Evolutionary conservation across 495 filamentous ascomycete species (phyloP).

Genomic region (Cercophora scortea): DNA sequence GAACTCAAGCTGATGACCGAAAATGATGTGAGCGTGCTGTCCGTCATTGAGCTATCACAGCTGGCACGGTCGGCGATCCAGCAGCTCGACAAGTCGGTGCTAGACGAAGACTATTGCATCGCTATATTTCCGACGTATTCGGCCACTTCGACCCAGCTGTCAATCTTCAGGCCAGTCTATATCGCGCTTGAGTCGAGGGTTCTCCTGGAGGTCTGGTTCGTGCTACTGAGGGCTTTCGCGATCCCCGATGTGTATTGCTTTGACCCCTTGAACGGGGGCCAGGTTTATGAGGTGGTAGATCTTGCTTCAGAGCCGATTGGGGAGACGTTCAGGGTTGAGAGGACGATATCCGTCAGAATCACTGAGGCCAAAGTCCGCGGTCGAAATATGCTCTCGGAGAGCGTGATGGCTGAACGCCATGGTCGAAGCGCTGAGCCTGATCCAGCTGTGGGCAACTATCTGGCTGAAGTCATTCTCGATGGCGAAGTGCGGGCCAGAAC

Average conservation of each 20-base stretch:
- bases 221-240: conserved; percentile 83
- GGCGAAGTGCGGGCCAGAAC: conserved; percentile 83
- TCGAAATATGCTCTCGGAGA: conserved; percentile 19
- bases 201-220: conserved; percentile 94
- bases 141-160: conserved; percentile 52
- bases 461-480: conserved; percentile 88
- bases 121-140: conserved; percentile 82
- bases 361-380: conserved; percentile 51
- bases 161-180: conserved; percentile 67
- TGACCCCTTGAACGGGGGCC: conserved; percentile 25
- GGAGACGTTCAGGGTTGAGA: conserved; percentile 52
- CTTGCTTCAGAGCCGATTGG: conserved; percentile 29
- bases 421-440: conserved; percentile 27
- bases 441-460: conserved; percentile 52
- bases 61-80: conserved; percentile 85
- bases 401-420: conserved; percentile 21
- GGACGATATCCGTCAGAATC: conserved; percentile 46
- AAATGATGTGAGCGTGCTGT: conserved; percentile 67
- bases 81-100: conserved; percentile 78
- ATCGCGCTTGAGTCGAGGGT: conserved; percentile 80
- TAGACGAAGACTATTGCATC: conserved; percentile 91
- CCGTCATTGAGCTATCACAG: conserved; percentile 81
- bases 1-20: conserved; percentile 87
- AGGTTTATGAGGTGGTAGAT: conserved; percentile 32
- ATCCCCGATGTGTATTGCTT: conserved; percentile 84